Evolutionary conservation across 2,329 filamentous ascomycete genomes (phyloP).

Genomic region (Aspergillus puulaauensis): DNA sequence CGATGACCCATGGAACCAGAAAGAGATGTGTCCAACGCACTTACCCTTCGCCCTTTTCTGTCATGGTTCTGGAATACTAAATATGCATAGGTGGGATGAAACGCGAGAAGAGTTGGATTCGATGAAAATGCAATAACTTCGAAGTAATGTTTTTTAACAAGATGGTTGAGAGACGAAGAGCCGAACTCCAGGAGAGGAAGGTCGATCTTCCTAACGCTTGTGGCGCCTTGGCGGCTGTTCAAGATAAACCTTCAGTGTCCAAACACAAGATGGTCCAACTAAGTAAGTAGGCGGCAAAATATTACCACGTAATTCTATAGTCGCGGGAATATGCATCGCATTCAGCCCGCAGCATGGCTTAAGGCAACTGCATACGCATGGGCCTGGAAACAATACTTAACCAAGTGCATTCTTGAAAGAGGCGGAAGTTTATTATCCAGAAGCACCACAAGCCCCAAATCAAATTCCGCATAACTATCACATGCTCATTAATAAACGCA

Average conservation of each 20-base stretch:
- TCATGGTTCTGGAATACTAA: constrained; percentile 23
- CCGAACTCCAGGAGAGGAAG: not conserved
- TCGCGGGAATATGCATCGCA: not conserved
- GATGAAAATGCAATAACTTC: not conserved
- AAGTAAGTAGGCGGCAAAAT: not conserved
- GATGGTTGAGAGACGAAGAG: not conserved
- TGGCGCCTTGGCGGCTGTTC: constrained; percentile 13
- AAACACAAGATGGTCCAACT: not conserved
- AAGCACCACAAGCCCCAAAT: not conserved
- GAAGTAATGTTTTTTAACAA: not conserved
- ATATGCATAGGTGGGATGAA: constrained; percentile 3
- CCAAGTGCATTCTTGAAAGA: too few relatives aligned
- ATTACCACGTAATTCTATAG: not conserved
- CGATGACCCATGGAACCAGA: constrained; percentile 22
- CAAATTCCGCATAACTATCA: not conserved
- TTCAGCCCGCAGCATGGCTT: not conserved
- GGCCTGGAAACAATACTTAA: not conserved
- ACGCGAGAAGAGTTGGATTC: not conserved
- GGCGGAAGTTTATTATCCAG: not conserved
- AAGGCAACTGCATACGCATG: not conserved
- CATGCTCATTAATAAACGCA: not conserved
- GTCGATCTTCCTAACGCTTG: constrained; percentile 4
- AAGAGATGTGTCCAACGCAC: constrained; percentile 13
- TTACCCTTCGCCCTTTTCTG: constrained; percentile 33
- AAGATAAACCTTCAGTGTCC: constrained; percentile 1